Conservation (phyloP, 768 basidiomycete genomes). For the Phanerochaete sordida region DNA sequence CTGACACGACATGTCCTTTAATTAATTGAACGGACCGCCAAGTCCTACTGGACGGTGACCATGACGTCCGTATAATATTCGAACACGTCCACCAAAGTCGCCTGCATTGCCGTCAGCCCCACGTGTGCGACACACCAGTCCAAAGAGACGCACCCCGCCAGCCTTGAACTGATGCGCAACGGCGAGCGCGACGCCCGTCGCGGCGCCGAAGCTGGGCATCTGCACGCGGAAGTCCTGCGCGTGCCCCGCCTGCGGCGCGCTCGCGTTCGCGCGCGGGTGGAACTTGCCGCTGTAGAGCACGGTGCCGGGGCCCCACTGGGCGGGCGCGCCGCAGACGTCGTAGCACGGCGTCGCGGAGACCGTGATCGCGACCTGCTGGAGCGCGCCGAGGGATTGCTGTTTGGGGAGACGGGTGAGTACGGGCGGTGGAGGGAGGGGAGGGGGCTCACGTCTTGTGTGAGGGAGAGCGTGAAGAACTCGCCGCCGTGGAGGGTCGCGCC, state of each 20-base stretch:
- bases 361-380: constrained; percentile 42
- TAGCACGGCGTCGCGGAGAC: constrained; percentile 40
- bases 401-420: too few species aligned
- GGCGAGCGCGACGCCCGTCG: not conserved
- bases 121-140: too few species aligned
- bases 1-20: too few species aligned
- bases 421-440: too few species aligned
- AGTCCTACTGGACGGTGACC: too few species aligned
- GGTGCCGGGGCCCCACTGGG: constrained; percentile 31
- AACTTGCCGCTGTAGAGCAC: constrained; percentile 46
- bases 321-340: constrained; percentile 16
- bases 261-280: constrained; percentile 31
- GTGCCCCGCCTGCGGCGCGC: constrained; percentile 28
- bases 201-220: constrained; percentile 31
- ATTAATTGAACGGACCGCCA: too few species aligned
- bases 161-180: not conserved
- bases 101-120: too few species aligned
- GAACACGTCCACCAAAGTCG: too few species aligned
- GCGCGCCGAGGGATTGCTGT: constrained; percentile 27
- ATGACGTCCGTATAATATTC: too few species aligned
- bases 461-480: constrained; percentile 36
- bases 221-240: constrained; percentile 43
- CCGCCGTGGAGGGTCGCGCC: constrained; percentile 35
- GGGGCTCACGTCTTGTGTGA: constrained; percentile 28
- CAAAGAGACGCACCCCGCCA: too few species aligned